phyloP scores from a whole-genome alignment of 352 stramenopile species.

The Aphanomyces astaci region DNA sequence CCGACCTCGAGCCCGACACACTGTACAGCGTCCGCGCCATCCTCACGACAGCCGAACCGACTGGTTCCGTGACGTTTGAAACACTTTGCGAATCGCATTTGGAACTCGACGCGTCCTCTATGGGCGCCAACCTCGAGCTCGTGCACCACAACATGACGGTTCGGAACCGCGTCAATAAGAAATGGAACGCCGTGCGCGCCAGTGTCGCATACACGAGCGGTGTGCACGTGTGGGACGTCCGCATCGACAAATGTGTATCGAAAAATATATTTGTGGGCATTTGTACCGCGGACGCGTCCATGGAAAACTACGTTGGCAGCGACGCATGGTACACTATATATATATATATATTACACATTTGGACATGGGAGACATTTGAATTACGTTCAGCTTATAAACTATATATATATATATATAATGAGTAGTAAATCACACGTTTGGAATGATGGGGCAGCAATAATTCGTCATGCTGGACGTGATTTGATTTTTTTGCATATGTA shows the following conservation, averaged over 20 bases:
- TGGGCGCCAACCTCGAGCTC: constrained; percentile 72
- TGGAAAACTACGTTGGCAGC: constrained; percentile 88
- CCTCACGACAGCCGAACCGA: background rate
- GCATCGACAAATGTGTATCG: constrained; percentile 79
- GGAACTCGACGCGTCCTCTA: constrained; percentile 47
- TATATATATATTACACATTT: no score
- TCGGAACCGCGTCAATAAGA: constrained; percentile 83
- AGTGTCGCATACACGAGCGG: constrained; percentile 61
- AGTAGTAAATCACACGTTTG: no score
- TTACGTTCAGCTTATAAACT: no score
- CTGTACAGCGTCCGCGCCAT: constrained; percentile 31
- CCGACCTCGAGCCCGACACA: constrained; percentile 40
- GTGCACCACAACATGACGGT: constrained; percentile 69
- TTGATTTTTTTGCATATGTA: no score
- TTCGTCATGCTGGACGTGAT: no score
- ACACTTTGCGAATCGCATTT: constrained; percentile 58
- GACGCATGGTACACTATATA: constrained; percentile 49
- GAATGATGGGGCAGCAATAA: no score
- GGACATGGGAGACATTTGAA: no score
- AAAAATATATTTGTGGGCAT: constrained; percentile 92
- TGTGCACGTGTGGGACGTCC: constrained; percentile 82
- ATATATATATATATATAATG: no score
- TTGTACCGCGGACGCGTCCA: constrained; percentile 47
- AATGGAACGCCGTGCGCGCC: constrained; percentile 81
- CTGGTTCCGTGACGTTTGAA: constrained; percentile 32